These are phyloP conservation scores for Neospora caninum DNA, from an alignment of 169 alveolate species.

Conservation along the genomic window DNA sequence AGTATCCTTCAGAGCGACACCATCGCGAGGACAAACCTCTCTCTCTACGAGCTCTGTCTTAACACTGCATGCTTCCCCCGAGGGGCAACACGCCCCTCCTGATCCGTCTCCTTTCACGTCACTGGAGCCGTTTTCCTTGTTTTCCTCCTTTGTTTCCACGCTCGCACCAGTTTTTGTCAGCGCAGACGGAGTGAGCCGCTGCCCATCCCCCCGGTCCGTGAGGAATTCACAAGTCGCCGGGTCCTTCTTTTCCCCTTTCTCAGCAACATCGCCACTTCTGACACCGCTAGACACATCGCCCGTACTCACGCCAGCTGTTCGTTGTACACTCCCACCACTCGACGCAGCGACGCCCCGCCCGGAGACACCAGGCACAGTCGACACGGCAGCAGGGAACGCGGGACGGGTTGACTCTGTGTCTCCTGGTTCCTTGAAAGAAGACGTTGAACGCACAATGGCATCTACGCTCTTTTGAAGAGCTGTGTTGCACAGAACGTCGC, in stretches of 20 bases:
- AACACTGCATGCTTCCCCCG: neutral
- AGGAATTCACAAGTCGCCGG: too few relatives aligned
- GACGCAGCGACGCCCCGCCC: neutral
- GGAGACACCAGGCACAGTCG: neutral
- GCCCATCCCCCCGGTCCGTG: too few relatives aligned
- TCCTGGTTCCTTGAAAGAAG: constrained; percentile 5
- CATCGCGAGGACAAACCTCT: neutral
- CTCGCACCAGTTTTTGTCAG: too few relatives aligned
- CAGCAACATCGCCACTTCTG: neutral
- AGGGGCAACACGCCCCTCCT: neutral
- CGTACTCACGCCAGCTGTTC: neutral
- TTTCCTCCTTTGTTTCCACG: too few relatives aligned
- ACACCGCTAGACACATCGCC: neutral
- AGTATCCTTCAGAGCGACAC: neutral
- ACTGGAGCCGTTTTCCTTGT: neutral
- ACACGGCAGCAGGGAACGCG: neutral
- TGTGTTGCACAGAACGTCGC: constrained; percentile 36
- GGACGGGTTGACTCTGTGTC: neutral
- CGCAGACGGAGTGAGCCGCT: too few relatives aligned
- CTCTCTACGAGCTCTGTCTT: neutral
- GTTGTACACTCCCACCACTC: neutral
- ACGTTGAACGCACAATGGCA: constrained; percentile 38
- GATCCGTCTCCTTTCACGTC: neutral
- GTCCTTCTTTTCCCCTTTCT: neutral
- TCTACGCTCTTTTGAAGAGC: constrained; percentile 64